A percentile compares a stretch with the other conserved stretches of the same genome.
Evolutionary conservation across 2,329 filamentous ascomycete species (phyloP).

Genomic region (Ophiocordyceps robertsii): DNA sequence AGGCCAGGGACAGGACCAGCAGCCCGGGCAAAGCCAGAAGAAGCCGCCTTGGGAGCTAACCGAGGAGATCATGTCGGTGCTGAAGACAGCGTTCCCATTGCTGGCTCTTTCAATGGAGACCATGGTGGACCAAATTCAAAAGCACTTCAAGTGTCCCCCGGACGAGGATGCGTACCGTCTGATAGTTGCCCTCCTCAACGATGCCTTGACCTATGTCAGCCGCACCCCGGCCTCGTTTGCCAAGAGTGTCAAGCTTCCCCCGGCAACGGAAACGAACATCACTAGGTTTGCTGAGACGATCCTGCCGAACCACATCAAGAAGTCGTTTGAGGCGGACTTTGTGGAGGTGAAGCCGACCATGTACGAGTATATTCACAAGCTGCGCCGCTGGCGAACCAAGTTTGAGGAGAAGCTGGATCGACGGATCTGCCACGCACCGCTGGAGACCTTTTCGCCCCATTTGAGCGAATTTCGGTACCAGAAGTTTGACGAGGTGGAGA

Average conservation of each 20-base stretch:
- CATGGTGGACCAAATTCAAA: conserved; percentile 97
- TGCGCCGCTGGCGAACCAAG: conserved; percentile 91
- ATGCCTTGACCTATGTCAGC: conserved; percentile 84
- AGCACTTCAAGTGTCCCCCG: conserved; percentile 97
- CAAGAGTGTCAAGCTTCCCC: conserved; percentile 78
- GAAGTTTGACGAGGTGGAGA: conserved; percentile 96
- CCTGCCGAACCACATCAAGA: conserved; percentile 83
- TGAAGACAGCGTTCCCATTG: conserved; percentile 94
- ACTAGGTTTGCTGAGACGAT: conserved; percentile 94
- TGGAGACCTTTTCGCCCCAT: conserved; percentile 80
- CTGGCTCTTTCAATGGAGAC: conserved; percentile 97
- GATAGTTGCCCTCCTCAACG: conserved; percentile 94
- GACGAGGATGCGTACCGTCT: conserved; percentile 96
- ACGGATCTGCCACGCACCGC: conserved; percentile 54
- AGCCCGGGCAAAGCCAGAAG: conserved; percentile 29
- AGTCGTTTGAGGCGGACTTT: conserved; percentile 96
- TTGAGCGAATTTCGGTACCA: conserved; percentile 94
- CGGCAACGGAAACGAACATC: conserved; percentile 89
- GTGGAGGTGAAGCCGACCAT: conserved; percentile 91
- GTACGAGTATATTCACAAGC: conserved; percentile 95
- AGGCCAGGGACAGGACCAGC: conserved; percentile 11
- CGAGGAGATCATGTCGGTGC: conserved; percentile 85
- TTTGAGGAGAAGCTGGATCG: conserved; percentile 96
- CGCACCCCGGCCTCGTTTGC: conserved; percentile 78
- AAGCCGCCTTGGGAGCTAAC: conserved; percentile 94